Conservation (phyloP, 768 basidiomycete species). For the Hericium alpestre region DNA sequence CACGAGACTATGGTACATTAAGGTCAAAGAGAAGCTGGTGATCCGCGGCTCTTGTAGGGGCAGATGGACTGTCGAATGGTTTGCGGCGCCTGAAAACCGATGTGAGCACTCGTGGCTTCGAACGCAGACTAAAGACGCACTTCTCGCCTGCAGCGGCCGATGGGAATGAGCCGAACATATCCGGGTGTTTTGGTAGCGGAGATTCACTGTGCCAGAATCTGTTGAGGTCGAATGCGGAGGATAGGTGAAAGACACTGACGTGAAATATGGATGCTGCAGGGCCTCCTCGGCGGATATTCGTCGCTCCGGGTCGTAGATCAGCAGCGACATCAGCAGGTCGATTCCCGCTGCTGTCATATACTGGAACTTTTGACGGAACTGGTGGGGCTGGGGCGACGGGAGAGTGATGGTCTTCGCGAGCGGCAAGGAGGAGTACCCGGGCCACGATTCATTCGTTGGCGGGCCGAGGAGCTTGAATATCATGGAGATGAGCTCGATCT, state of each 20-base stretch:
- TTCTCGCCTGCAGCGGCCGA: conserved; percentile 94
- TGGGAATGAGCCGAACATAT: conserved; percentile 92
- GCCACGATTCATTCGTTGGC: conserved; percentile 84
- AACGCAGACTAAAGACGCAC: conserved; percentile 32
- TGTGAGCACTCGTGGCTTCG: neutral
- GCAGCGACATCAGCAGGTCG: conserved; percentile 68
- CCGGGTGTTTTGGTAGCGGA: conserved; percentile 91
- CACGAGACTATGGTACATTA: conserved; percentile 21
- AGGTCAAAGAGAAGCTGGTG: conserved; percentile 58
- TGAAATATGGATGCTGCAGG: conserved; percentile 81
- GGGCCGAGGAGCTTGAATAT: conserved; percentile 93
- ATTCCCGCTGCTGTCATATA: conserved; percentile 77
- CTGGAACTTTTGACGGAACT: conserved; percentile 78
- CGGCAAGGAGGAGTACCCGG: conserved; percentile 70
- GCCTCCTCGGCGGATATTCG: conserved; percentile 88
- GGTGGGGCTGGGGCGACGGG: conserved; percentile 62
- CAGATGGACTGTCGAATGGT: conserved; percentile 70
- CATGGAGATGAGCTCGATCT: conserved; percentile 85
- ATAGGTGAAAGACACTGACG: neutral
- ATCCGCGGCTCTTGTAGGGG: conserved; percentile 62
- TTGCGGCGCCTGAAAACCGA: conserved; percentile 52
- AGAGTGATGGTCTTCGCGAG: conserved; percentile 69
- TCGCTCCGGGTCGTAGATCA: conserved; percentile 82
- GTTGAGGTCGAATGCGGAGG: neutral
- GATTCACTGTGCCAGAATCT: conserved; percentile 53